Conservation (phyloP, 2,329 filamentous ascomycete genomes). For the Apiospora pterosperma region DNA sequence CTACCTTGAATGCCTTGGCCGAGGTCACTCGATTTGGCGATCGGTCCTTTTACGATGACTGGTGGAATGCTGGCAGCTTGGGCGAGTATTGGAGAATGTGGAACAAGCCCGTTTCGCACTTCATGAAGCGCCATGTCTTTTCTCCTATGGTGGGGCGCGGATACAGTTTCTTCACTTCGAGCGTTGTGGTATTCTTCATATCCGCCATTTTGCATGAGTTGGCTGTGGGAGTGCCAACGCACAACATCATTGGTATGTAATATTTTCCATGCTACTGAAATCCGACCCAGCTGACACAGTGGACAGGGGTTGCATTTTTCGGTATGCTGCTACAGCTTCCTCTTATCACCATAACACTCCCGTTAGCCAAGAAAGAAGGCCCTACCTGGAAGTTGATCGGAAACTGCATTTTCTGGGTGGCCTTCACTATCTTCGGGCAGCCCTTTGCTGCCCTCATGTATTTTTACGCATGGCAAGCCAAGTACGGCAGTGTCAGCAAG, state of each 20-base stretch:
- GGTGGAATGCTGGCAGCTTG: constrained; percentile 92
- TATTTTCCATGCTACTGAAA: not conserved
- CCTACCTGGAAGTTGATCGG: constrained; percentile 76
- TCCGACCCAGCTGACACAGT: constrained; percentile 3
- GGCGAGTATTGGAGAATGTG: constrained; percentile 92
- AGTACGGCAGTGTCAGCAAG: constrained; percentile 80
- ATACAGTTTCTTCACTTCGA: constrained; percentile 67
- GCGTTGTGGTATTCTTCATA: constrained; percentile 79
- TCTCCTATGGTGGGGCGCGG: constrained; percentile 83
- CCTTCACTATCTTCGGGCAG: constrained; percentile 93
- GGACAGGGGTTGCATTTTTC: constrained; percentile 79
- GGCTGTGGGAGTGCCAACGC: constrained; percentile 88
- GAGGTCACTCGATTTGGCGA: constrained; percentile 90
- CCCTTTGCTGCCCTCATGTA: constrained; percentile 89
- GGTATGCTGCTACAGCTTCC: constrained; percentile 95
- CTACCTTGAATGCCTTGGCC: constrained; percentile 83
- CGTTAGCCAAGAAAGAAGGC: constrained; percentile 74
- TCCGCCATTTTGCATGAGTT: constrained; percentile 90
- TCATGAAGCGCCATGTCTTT: constrained; percentile 94
- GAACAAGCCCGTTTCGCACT: constrained; percentile 97
- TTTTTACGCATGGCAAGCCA: constrained; percentile 98
- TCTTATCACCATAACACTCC: constrained; percentile 76
- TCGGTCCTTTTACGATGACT: constrained; percentile 91
- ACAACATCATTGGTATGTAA: constrained; percentile 77
- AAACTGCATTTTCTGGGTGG: constrained; percentile 95